Evolutionary conservation across 768 basidiomycete species (phyloP).

Genomic region (Jaapia argillacea): DNA sequence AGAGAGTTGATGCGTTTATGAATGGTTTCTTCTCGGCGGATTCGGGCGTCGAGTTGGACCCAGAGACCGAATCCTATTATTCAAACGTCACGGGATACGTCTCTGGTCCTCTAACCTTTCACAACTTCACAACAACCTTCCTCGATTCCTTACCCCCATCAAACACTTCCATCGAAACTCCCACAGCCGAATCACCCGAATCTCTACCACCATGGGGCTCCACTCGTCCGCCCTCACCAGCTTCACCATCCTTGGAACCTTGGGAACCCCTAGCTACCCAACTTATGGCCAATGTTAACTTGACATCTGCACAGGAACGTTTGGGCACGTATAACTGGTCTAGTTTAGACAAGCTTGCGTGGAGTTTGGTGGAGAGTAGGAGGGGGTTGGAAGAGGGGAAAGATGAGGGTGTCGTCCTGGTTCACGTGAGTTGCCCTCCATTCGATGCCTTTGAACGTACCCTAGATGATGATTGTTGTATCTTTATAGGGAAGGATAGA

Average conservation of each 20-base stretch:
- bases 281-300: slow-evolving; percentile 39
- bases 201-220: no score
- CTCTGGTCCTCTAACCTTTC: slow-evolving; percentile 47
- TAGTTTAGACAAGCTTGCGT: slow-evolving; percentile 44
- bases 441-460: neutral
- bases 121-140: slow-evolving; percentile 59
- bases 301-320: slow-evolving; percentile 36
- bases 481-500: slow-evolving; percentile 58
- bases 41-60: slow-evolving; percentile 33
- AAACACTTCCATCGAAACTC: no score
- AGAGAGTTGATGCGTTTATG: slow-evolving; percentile 26
- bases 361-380: slow-evolving; percentile 67
- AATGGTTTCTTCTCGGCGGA: slow-evolving; percentile 38
- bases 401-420: slow-evolving; percentile 39
- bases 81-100: slow-evolving; percentile 74
- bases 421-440: slow-evolving; percentile 43
- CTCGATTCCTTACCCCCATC: slow-evolving; percentile 24
- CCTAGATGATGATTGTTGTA: slow-evolving; percentile 1
- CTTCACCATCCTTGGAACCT: slow-evolving; percentile 10
- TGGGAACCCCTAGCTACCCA: slow-evolving; percentile 44
- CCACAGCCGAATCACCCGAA: no score
- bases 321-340: slow-evolving; percentile 67
- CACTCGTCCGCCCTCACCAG: slow-evolving; percentile 5
- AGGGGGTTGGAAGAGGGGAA: slow-evolving; percentile 65
- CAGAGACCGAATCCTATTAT: slow-evolving; percentile 48